phyloP scores from a whole-genome alignment of 1,139 yeast genomes.

The Yamadazyma spencermartinsiae region DNA sequence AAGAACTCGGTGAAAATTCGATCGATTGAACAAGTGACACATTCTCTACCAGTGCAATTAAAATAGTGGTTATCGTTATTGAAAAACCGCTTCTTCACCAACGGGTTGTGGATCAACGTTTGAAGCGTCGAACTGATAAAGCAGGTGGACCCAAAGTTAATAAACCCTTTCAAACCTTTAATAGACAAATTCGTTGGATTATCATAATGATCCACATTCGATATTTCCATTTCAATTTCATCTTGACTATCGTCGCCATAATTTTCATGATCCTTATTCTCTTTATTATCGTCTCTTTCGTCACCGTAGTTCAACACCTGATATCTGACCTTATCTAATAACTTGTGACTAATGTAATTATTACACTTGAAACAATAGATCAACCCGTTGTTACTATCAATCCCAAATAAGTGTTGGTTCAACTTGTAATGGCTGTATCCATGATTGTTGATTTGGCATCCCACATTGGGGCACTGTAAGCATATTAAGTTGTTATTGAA shows the following conservation, averaged over 20 bases:
- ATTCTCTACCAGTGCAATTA: conserved; percentile 48
- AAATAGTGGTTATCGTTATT: conserved; percentile 58
- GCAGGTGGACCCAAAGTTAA: conserved; percentile 95
- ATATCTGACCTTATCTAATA: conserved; percentile 52
- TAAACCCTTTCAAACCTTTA: conserved; percentile 81
- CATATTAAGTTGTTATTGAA: conserved; percentile 64
- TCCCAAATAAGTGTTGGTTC: conserved; percentile 73
- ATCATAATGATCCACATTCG: conserved; percentile 19
- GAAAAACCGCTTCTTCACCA: conserved; percentile 73
- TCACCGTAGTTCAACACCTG: conserved; percentile 18
- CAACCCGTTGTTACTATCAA: conserved; percentile 58
- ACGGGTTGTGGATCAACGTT: conserved; percentile 84
- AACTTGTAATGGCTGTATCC: conserved; percentile 60
- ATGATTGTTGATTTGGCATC: conserved; percentile 60
- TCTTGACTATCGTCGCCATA: conserved; percentile 12
- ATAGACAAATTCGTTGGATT: conserved; percentile 63
- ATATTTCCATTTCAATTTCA: conserved; percentile 19
- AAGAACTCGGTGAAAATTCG: conserved; percentile 68
- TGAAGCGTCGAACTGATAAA: conserved; percentile 91
- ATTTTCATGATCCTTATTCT: conserved; percentile 12
- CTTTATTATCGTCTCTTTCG: conserved; percentile 23
- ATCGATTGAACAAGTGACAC: conserved; percentile 85
- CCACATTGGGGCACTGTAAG: conserved; percentile 80
- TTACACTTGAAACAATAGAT: conserved; percentile 78
- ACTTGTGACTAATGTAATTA: conserved; percentile 63